Conservation (phyloP, 768 basidiomycete species). For the Calocybe indica region DNA sequence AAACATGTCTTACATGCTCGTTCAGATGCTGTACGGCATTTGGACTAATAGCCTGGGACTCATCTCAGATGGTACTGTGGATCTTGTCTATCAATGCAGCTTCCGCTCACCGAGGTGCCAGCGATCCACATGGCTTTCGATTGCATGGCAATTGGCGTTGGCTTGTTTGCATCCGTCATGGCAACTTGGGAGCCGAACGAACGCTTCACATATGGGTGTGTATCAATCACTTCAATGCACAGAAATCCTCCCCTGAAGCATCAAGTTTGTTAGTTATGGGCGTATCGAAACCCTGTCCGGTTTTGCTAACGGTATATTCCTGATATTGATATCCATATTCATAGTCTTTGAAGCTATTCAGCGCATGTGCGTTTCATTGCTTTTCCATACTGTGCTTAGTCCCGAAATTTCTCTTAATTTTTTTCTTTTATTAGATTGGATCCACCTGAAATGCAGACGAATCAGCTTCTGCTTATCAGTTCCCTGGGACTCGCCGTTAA, state of each 20-base stretch:
- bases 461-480: conserved; percentile 85
- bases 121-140: conserved; percentile 99
- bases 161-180: conserved; percentile 94
- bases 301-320: conserved; percentile 95
- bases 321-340: conserved; percentile 92
- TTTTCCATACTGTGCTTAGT: background rate
- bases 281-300: conserved; percentile 97
- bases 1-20: conserved; percentile 93
- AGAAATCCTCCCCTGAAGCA: conserved; percentile 1
- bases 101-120: conserved; percentile 23
- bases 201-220: conserved; percentile 90
- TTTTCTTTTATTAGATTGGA: conserved; percentile 49
- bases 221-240: background rate
- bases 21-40: conserved; percentile 95
- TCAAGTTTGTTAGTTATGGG: conserved; percentile 57
- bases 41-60: conserved; percentile 97
- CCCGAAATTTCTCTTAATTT: background rate
- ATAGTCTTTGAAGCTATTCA: conserved; percentile 98
- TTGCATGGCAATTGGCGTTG: conserved; percentile 95
- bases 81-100: background rate
- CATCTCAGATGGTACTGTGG: conserved; percentile 81
- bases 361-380: conserved; percentile 56
- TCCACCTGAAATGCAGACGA: conserved; percentile 97
- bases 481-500: conserved; percentile 89
- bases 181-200: conserved; percentile 96